Base-by-base conservation (phyloP, 2,329 filamentous ascomycete genomes). In the Fusarium sp. region DNA sequence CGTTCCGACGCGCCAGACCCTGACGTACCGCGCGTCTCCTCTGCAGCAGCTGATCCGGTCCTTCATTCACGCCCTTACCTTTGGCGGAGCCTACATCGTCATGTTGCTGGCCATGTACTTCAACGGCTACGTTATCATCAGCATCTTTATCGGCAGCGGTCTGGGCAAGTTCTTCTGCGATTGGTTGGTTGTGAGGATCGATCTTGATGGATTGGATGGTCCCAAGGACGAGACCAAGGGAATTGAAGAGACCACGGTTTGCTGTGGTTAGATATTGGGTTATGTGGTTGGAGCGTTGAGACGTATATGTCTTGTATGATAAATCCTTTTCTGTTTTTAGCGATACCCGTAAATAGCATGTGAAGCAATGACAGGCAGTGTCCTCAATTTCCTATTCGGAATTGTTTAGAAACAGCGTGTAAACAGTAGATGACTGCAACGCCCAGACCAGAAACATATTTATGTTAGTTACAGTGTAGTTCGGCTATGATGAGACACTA, bases 101-200 rank as follows among this genome's bases (percentile, higher is more conserved):
- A 95, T 95, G 92, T 77, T 90, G 80, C 79, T 82, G 9, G 84
- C 84, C 68, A 88, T 88, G 85, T 86, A 87, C 75, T 88, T 85
- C 74, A 87, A 87, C 70, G 87, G 89, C 32, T 95, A 92, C 77
- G 85, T 95, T 65, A 92, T 95, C 75, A 90, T 95, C 62, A 92
- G 88, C 71, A 92, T 95, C 74, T 87, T 95, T 61, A 72, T 86
- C 41, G 84, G 84, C 6, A 82, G 82, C 11, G 81, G 82, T 9
- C 66, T 86, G 44, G 84, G 84, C 60, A 86, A 86, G 75, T 86
- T 86, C 70, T 66, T 85, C n/a, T 85, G 81, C 68, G 83, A 86
- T 72, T 86, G 84, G 84, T 75, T 85, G 73, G 81, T 81, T 24
- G 76, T 79, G 47, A 80, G 77, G 56, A 76, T 85, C n/a, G 76